Evolutionary conservation across 2,329 filamentous ascomycete species (phyloP).

Genomic region (Nannizziopsis arthrosporioides): DNA sequence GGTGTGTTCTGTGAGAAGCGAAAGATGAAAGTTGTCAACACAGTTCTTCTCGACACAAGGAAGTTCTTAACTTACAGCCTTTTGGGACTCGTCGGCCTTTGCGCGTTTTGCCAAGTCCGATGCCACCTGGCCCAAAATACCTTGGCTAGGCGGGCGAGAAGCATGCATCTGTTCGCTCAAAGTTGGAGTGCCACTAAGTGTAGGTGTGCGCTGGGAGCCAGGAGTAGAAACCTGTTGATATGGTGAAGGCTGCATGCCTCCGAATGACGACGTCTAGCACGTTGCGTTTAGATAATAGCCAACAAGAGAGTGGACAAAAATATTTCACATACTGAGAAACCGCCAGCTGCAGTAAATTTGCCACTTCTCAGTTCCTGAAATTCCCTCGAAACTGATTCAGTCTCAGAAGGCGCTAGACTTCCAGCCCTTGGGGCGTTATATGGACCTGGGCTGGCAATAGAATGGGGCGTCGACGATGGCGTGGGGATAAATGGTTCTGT

Average conservation of each 20-base stretch:
- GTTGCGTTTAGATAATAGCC: background rate
- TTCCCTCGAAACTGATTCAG: conserved; percentile 14
- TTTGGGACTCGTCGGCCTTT: conserved; percentile 4
- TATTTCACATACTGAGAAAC: conserved; percentile 13
- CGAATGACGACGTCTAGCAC: conserved; percentile 9
- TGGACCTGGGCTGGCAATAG: conserved; percentile 16
- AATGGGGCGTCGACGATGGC: conserved; percentile 21
- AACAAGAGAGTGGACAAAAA: background rate
- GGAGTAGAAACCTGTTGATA: conserved; percentile 9
- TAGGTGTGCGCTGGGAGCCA: conserved; percentile 10
- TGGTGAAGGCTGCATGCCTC: conserved; percentile 7
- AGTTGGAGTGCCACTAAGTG: conserved; percentile 9
- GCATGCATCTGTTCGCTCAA: conserved; percentile 7
- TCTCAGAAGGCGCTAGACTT: conserved; percentile 12
- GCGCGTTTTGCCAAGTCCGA: conserved; percentile 13
- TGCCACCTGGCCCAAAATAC: conserved; percentile 13
- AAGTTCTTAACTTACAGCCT: conserved; percentile 7
- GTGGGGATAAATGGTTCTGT: conserved; percentile 30
- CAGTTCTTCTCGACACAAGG: background rate
- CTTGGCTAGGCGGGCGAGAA: conserved; percentile 12
- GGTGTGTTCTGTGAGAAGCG: conserved; percentile 1
- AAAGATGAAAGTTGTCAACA: background rate
- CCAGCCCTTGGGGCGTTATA: conserved; percentile 12
- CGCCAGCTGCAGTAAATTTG: conserved; percentile 11
- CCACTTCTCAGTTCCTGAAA: conserved; percentile 14